Base-by-base conservation (phyloP, 2,329 filamentous ascomycete species). In the Trichoderma citrinoviride region DNA sequence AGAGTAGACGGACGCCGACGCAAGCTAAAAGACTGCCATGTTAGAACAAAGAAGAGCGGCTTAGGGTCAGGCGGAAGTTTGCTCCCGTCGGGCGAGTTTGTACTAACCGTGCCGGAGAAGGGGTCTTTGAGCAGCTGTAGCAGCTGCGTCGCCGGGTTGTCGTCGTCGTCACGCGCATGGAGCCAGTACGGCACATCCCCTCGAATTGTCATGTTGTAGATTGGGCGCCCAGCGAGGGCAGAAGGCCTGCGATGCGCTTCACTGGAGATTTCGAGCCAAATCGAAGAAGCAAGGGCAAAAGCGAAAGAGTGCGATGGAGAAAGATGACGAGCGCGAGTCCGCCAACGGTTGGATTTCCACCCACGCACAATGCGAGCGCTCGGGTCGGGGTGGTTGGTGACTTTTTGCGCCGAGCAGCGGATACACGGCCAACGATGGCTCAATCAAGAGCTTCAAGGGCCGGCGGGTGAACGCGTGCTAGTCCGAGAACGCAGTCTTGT, bases 1-100 rank as follows among this genome's bases (percentile, higher is more conserved):
- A 65, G 91, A 90, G 77, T 89, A 87, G 66, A 97, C 83, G 49
- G 93, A 90, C 29, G 71, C 71, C 49, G 67, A 67, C 52, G 68
- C 66, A 44, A 77, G 74, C 75, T 77, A 60, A 21, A 53, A 33
- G 37, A 17, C 46, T 19, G 21, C 3, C n/a, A 12, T 12, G 25
- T 23, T 12, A 41, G 43, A 37, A 7, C n/a, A 10, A 25, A 6
- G 19, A 54, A 23, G n/a, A n/a, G 43, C 46, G 8, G 43, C 74
- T 72, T 77, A 7, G 25, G 55, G 25, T n/a, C 21, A 17, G 54
- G 10, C 4, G 19, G 23, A 17, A 10, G 12, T n/a, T 19, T 19
- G 7, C 15, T 40, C 47, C 40, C 15, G 3, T 27, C n/a, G 25
- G 40, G 27, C 49, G 49, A 37, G 0, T 25, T 46, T 46, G 40